Percentiles rank a stretch among this genome's conserved stretches.
phyloP scores from a whole-genome alignment of 2,329 filamentous ascomycete genomes.

The Talaromyces marneffei region DNA sequence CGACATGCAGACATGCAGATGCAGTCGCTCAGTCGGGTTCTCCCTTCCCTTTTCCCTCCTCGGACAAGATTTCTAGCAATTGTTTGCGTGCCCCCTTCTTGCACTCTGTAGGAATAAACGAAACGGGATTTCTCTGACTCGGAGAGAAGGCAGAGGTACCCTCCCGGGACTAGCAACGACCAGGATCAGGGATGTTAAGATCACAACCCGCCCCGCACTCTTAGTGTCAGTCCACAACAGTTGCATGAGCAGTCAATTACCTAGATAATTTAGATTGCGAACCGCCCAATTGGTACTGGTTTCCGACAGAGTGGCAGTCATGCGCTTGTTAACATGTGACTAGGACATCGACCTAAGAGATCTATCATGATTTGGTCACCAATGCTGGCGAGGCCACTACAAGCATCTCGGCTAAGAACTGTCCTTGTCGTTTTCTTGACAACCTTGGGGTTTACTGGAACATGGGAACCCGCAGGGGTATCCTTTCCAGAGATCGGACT shows the following conservation, averaged over 20 bases:
- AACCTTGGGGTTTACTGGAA: neutral
- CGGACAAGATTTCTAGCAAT: neutral
- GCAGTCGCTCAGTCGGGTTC: neutral
- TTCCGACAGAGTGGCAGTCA: neutral
- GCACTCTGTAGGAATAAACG: neutral
- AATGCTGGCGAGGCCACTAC: neutral
- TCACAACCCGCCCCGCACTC: neutral
- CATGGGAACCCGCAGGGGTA: neutral
- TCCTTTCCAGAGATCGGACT: neutral
- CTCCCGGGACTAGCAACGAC: neutral
- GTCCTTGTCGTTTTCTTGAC: neutral
- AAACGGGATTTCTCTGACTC: neutral
- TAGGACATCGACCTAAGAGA: neutral
- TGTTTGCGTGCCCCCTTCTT: neutral
- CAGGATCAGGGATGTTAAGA: slow-evolving; percentile 8
- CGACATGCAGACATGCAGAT: neutral
- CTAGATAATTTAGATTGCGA: too few species aligned
- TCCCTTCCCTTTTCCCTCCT: neutral
- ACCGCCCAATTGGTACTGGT: slow-evolving; percentile 6
- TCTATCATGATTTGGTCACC: neutral
- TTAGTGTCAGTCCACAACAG: neutral
- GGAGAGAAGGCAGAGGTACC: neutral
- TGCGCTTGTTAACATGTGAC: neutral
- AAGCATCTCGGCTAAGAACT: neutral
- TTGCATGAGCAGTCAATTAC: neutral